Conservation (phyloP, 768 basidiomycete species). For the Ramaria sp. region DNA sequence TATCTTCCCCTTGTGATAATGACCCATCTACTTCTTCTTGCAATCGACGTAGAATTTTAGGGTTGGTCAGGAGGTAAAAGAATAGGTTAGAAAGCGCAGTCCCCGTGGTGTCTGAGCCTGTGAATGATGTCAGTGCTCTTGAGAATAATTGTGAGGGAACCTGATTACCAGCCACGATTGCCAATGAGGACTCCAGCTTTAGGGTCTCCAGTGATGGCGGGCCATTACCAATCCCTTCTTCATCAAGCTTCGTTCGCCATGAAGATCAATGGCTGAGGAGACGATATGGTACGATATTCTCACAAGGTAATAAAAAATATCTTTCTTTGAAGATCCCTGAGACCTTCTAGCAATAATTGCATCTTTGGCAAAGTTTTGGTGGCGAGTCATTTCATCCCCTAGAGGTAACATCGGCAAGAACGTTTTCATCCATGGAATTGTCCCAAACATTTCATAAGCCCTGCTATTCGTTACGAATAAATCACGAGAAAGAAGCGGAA, state of each 20-base stretch:
- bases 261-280: neutral
- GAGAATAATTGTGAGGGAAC: neutral
- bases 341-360: neutral
- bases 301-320: conserved; percentile 36
- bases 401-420: conserved; percentile 23
- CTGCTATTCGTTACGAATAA: conserved; percentile 27
- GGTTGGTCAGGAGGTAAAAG: conserved; percentile 30
- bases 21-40: conserved; percentile 30
- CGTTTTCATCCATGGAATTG: conserved; percentile 34
- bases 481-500: neutral
- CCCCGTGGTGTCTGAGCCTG: conserved; percentile 35
- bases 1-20: conserved; percentile 26
- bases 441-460: conserved; percentile 9
- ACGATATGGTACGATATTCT: neutral
- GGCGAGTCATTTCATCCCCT: neutral
- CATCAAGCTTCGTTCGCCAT: conserved; percentile 21
- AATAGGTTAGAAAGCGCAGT: conserved; percentile 27
- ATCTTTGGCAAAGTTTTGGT: conserved; percentile 24
- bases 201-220: conserved; percentile 22
- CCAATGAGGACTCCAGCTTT: conserved; percentile 27
- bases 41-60: conserved; percentile 24
- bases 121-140: neutral
- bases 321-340: conserved; percentile 5
- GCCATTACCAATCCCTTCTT: conserved; percentile 20
- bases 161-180: conserved; percentile 26